These are phyloP conservation scores for Digitaria exilis DNA, from an alignment of 202 grass and related monocot species.

Conservation along the genomic window DNA sequence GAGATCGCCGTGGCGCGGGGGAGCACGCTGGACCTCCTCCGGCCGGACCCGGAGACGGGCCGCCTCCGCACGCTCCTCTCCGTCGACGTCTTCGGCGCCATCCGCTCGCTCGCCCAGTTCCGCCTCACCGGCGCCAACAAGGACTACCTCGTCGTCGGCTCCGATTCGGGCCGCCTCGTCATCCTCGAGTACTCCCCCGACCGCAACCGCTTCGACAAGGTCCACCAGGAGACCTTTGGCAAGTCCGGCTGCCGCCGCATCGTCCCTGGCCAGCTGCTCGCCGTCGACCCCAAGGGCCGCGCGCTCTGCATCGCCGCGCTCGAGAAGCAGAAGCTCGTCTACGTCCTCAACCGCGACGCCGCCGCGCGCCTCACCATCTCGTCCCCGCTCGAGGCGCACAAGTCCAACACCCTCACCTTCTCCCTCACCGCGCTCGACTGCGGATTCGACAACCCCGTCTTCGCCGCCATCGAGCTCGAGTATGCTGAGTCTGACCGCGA, in stretches of 20 bases:
- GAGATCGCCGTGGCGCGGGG: conserved; percentile 88
- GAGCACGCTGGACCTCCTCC: conserved; percentile 80
- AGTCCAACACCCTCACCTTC: conserved; percentile 88
- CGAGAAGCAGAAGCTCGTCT: conserved; percentile 99
- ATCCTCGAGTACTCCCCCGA: conserved; percentile 92
- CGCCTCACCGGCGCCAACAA: conserved; percentile 94
- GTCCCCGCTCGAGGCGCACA: conserved; percentile 91
- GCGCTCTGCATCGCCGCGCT: conserved; percentile 86
- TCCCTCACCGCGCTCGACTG: conserved; percentile 81
- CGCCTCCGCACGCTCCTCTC: conserved; percentile 83
- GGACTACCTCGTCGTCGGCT: conserved; percentile 90
- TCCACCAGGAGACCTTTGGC: conserved; percentile 97
- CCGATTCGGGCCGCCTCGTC: conserved; percentile 91
- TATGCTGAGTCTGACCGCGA: conserved; percentile 88
- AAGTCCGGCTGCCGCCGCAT: conserved; percentile 94
- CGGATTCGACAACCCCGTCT: conserved; percentile 90
- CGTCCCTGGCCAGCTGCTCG: conserved; percentile 88
- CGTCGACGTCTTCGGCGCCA: conserved; percentile 92
- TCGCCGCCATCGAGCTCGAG: conserved; percentile 89
- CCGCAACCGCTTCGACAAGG: conserved; percentile 84
- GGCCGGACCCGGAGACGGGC: conserved; percentile 73
- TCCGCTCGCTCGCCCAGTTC: conserved; percentile 97
- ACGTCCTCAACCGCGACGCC: conserved; percentile 89
- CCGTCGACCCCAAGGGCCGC: conserved; percentile 93
- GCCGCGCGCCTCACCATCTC: conserved; percentile 90